These are phyloP conservation scores for Austropuccinia psidii DNA, from an alignment of 1,284 basidiomycete species.

Conservation along the genomic window DNA sequence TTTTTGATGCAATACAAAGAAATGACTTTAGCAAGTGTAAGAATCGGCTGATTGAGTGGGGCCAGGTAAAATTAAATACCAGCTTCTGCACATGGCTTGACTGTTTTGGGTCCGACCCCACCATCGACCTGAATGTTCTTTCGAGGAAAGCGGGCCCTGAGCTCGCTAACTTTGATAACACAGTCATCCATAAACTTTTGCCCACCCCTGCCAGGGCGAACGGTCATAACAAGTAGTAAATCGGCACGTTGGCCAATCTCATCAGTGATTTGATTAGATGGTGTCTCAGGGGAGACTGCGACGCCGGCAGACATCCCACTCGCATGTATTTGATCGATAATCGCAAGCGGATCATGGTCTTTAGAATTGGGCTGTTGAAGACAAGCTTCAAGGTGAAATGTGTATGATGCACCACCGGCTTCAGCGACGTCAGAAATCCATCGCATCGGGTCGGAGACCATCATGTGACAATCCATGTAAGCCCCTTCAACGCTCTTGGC, in stretches of 20 bases:
- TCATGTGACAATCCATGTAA: constrained; percentile 99
- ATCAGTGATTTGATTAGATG: constrained; percentile 73
- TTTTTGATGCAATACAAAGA: background rate
- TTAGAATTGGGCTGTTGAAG: background rate
- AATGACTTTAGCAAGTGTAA: background rate
- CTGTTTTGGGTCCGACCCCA: constrained; percentile 84
- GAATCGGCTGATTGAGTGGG: background rate
- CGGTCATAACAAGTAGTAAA: constrained; percentile 96
- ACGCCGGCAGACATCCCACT: constrained; percentile 82
- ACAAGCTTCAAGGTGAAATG: constrained; percentile 87
- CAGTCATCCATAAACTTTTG: constrained; percentile 95
- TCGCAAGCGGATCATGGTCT: constrained; percentile 52
- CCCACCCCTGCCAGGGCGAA: constrained; percentile 74
- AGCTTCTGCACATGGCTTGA: constrained; percentile 80
- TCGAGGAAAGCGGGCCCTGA: constrained; percentile 78
- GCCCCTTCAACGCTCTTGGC: constrained; percentile 81
- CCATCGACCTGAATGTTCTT: constrained; percentile 95
- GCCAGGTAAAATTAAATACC: constrained; percentile 51
- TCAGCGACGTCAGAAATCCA: constrained; percentile 95
- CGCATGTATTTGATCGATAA: constrained; percentile 68
- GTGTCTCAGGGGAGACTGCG: constrained; percentile 88
- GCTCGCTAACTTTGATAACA: constrained; percentile 68
- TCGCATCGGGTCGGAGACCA: constrained; percentile 90
- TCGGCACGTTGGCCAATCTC: constrained; percentile 70
- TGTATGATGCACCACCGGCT: constrained; percentile 89